A percentile compares a stretch with the other conserved stretches of the same genome.
These are phyloP conservation scores for Reutealis trisperma DNA, from an alignment of 345 rosid genomes.

Conservation along the genomic window DNA sequence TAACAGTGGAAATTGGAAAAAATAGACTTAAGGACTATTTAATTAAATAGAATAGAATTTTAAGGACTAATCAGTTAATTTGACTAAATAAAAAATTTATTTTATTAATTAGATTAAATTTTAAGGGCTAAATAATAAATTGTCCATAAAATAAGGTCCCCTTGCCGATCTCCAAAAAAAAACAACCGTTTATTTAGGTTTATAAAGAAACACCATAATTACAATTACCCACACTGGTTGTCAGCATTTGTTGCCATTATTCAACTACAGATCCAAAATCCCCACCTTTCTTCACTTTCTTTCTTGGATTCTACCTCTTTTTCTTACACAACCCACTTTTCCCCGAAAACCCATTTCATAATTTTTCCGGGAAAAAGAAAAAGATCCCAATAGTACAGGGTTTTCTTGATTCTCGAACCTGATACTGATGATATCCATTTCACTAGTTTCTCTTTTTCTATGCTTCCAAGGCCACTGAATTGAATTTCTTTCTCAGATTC, in stretches of 20 bases:
- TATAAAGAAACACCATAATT: not conserved
- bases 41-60: no score
- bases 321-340: not conserved
- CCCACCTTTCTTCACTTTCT: not conserved
- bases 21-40: no score
- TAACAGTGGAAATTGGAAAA: no score
- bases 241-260: not conserved
- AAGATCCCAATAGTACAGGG: not conserved
- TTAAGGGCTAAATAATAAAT: no score
- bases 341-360: not conserved
- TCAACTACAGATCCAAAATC: constrained; percentile 38
- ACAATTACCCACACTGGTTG: not conserved
- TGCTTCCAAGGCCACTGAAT: no score
- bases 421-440: not conserved
- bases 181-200: constrained; percentile 11
- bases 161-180: not conserved
- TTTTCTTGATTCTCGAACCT: not conserved
- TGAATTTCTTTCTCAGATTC: constrained; percentile 43
- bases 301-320: constrained; percentile 47
- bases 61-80: no score
- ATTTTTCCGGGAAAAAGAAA: constrained; percentile 17
- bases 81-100: no score
- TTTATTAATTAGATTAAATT: no score
- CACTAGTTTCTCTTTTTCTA: not conserved
- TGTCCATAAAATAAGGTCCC: no score